A percentile compares a stretch with the other conserved stretches of the same genome.
These are phyloP conservation scores for Atkinsonella hypoxylon DNA, from an alignment of 2,329 filamentous ascomycete genomes.

Conservation along the genomic window DNA sequence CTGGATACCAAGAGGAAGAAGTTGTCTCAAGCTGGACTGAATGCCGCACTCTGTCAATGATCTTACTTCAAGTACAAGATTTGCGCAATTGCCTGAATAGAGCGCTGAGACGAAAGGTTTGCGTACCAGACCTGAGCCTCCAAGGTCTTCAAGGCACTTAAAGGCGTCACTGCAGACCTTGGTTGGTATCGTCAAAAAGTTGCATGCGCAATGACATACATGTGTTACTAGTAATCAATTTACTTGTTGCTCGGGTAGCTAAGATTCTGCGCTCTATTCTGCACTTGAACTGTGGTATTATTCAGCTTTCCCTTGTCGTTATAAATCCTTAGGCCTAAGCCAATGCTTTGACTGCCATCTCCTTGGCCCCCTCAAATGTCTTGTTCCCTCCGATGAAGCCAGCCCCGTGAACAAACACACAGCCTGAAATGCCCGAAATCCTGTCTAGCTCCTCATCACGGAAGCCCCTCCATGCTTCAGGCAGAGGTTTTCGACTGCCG, in stretches of 20 bases:
- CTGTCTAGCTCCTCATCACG: slow-evolving; percentile 75
- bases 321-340: slow-evolving; percentile 14
- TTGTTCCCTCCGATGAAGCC: slow-evolving; percentile 96
- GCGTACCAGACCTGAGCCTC: neutral
- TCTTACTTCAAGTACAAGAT: neutral
- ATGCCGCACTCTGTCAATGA: neutral
- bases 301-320: neutral
- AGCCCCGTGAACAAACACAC: slow-evolving; percentile 86
- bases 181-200: neutral
- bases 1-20: neutral
- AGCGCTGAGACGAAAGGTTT: neutral
- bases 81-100: neutral
- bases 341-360: slow-evolving; percentile 72
- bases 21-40: neutral
- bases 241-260: neutral
- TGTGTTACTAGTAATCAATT: slow-evolving; percentile 2
- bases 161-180: neutral
- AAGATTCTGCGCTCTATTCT: neutral
- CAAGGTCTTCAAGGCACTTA: neutral
- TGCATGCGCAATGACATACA: neutral
- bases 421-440: slow-evolving; percentile 55
- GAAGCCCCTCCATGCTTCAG: slow-evolving; percentile 84
- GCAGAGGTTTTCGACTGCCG: slow-evolving; percentile 80
- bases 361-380: slow-evolving; percentile 75
- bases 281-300: neutral